Evolutionary conservation across 257 asterid species (phyloP), one percentile per base, ranked within the genome.

Genomic region (Solanum tarijense): DNA sequence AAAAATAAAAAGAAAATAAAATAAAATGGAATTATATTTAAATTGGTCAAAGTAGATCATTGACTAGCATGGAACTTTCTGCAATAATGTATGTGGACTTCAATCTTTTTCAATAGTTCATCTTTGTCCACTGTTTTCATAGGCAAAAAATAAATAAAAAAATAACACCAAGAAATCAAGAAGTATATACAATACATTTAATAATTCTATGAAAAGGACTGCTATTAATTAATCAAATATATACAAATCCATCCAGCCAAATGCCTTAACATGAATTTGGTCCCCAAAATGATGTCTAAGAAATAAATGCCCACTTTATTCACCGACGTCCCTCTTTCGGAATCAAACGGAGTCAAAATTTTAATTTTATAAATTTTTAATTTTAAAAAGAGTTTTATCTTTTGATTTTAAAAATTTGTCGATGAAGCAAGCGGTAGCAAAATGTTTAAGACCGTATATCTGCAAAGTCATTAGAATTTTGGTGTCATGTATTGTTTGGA

Each of bases 211-310:
- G 65, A 79, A 32, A 58, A 48, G 87, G 92, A 85, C 68, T 87
- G 43, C 84, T 29, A 69, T 52, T 69, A 31, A 60, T 25, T 46
- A 83, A 75, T 32, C 27, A 32, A 32, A 72, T 72, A 82, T 83
- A 41, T 65, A 52, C 83, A 90, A 60, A 62, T 86, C 78, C 83
- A 89, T 89, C 90, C 93, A 90, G 86, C 86, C 87, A 89, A 90
- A 16, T 90, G 92, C 90, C 90, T 90, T 91, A 55, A 72, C 86
- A 79, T 48, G 23, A 52, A 83, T 23, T 66, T 62, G 85, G 91
- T 91, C 68, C 88, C 91, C 48, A 71, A 85, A 62, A 86, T 86
- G 86, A 89, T 86, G 68, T 43, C 25, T 23, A 69, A 14, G 39
- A 66, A 73, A 34, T 73, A 88, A 48, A 71, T 14, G 79, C 27